Conservation (phyloP, 352 stramenopile genomes). For the Phytophthora chlamydospora region DNA sequence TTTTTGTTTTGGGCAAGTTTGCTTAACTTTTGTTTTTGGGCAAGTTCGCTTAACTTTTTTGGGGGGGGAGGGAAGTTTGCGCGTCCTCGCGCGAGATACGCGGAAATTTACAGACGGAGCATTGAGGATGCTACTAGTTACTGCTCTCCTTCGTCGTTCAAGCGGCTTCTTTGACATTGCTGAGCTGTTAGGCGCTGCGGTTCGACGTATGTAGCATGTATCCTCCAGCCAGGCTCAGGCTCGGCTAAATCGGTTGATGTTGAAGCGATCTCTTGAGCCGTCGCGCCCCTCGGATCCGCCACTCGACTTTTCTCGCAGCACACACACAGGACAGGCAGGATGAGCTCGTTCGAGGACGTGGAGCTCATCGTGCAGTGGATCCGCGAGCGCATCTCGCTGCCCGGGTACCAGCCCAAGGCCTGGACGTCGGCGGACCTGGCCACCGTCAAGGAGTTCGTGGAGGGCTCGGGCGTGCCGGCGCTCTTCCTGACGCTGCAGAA, state of each 20-base stretch:
- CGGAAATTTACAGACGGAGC: no score
- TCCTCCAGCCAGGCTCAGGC: background rate
- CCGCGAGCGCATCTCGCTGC: slow-evolving; percentile 75
- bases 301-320: background rate
- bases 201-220: background rate
- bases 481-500: slow-evolving; percentile 71
- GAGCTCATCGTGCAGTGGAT: slow-evolving; percentile 89
- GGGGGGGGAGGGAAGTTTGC: no score
- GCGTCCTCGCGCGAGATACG: no score
- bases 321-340: slow-evolving; percentile 15
- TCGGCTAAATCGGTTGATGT: slow-evolving; percentile 3
- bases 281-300: slow-evolving; percentile 17
- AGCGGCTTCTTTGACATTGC: background rate
- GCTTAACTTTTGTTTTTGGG: no score
- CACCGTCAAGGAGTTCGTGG: slow-evolving; percentile 86
- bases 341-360: slow-evolving; percentile 88
- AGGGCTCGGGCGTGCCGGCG: slow-evolving; percentile 66
- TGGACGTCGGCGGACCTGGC: slow-evolving; percentile 82
- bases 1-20: no score
- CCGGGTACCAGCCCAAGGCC: slow-evolving; percentile 67
- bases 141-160: no score
- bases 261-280: background rate
- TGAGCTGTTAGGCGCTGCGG: background rate
- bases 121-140: no score
- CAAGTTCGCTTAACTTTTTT: no score